Evolutionary conservation across 192 early-diverging fungal genomes (phyloP), one percentile per base, ranked within the genome.

Genomic region (Backusella australiensis): DNA sequence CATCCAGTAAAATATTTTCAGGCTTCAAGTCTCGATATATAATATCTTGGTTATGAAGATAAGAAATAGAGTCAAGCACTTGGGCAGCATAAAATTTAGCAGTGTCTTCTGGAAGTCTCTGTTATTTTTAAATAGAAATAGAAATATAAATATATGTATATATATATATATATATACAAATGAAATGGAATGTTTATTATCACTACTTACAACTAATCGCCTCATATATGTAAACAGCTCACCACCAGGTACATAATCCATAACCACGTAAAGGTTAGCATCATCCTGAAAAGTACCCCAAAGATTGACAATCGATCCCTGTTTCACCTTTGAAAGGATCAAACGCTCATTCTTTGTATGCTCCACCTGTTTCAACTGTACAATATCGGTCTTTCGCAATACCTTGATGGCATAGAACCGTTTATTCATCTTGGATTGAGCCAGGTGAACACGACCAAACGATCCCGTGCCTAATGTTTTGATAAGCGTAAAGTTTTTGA

Each of bases 361-460:
- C 85, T 98, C 96, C 17, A 98, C 94, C 75, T 98, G 96, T 83
- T 94, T 94, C 78, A 94, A 86, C 42, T 91, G 90, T 70, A 98
- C 94, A 7, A 98, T 90, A 66, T 98, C 95, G 69, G 87, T 81
- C 80, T 98, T 98, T 70, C 90, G 90, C 63, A 98, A 85, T 14
- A 96, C 96, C 77, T 98, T 96, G 91, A 96, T 96, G 7, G 96
- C 95, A 77, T 95, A 96, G 85, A 90, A 95, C 72, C 90, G 86
- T 39, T 90, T 89, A 32, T 90, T 94, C 19, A 83, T 73, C 71
- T 88, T 88, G 39, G 93, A 89, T 73, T 90, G 89, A 26, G 93
- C 94, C 69, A 98, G 82, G 81, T 97, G 96, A 39, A 98, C 96
- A 19, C 96, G 91, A 49, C 96, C 96, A 88, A 98, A 97, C 4